Evolutionary conservation across 352 stramenopile genomes (phyloP).

Genomic region (Phytophthora nicotianae): DNA sequence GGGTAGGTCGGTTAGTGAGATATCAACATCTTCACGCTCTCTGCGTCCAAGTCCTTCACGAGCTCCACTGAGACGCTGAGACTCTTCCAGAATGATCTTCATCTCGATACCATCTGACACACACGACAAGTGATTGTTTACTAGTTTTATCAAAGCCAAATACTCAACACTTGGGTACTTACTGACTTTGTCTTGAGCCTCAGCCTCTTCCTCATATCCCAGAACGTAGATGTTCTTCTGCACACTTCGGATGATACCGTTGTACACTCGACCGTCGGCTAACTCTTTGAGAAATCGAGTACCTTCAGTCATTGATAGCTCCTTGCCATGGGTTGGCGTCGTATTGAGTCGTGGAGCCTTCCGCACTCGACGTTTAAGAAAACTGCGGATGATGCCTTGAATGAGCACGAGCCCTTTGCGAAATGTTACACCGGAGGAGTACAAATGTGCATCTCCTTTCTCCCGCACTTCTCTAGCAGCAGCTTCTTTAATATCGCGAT

Average conservation of each 20-base stretch:
- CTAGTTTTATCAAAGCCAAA: not conserved
- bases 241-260: conserved; percentile 61
- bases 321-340: conserved; percentile 1
- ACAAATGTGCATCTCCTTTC: conserved; percentile 74
- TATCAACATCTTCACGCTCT: conserved; percentile 45
- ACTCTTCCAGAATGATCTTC: conserved; percentile 79
- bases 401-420: conserved; percentile 68
- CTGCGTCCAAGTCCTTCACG: conserved; percentile 28
- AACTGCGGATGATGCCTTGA: conserved; percentile 72
- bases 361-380: conserved; percentile 60
- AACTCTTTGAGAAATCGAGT: conserved; percentile 80
- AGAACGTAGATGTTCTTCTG: conserved; percentile 55
- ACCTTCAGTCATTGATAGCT: conserved; percentile 50
- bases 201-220: conserved; percentile 65
- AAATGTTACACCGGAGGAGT: conserved; percentile 78
- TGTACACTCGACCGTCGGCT: conserved; percentile 64
- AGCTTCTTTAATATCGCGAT: conserved; percentile 55
- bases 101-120: conserved; percentile 73
- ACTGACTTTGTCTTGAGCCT: conserved; percentile 75
- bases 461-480: conserved; percentile 57
- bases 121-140: not conserved
- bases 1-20: conserved; percentile 58
- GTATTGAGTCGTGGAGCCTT: conserved; percentile 17
- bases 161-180: conserved; percentile 9
- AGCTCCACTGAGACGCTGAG: conserved; percentile 48